These are phyloP conservation scores for Amylocarpus encephaloides DNA, from an alignment of 2,329 filamentous ascomycete genomes.

Conservation along the genomic window DNA sequence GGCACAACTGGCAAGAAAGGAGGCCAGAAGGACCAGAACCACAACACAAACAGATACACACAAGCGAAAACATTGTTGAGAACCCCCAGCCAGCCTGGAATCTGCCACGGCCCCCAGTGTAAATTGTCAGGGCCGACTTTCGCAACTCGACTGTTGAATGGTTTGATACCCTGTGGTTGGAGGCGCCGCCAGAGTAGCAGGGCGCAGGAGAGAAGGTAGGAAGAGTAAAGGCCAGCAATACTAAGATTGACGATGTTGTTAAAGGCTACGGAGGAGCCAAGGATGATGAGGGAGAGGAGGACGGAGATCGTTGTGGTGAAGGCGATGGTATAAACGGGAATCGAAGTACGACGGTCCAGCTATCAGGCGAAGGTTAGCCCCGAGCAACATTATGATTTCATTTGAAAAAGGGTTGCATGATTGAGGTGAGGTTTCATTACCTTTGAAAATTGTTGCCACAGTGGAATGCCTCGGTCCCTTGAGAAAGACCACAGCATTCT, in stretches of 20 bases:
- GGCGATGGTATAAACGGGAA: not conserved
- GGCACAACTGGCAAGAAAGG: not conserved
- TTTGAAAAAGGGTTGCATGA: not conserved
- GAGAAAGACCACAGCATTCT: slow-evolving; percentile 38
- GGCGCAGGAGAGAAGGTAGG: slow-evolving; percentile 5
- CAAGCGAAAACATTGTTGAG: slow-evolving; percentile 8
- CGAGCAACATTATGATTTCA: not conserved
- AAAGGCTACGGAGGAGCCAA: slow-evolving; percentile 43
- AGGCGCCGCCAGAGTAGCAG: slow-evolving; percentile 10
- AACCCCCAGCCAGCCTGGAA: slow-evolving; percentile 2
- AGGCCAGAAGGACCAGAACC: slow-evolving; percentile 8
- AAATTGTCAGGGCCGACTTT: slow-evolving; percentile 1
- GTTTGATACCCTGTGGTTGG: not conserved
- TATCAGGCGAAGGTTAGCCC: not conserved
- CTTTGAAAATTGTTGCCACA: slow-evolving; percentile 28
- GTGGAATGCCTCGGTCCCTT: slow-evolving; percentile 38
- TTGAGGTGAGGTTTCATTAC: slow-evolving; percentile 14
- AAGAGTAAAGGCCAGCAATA: slow-evolving; percentile 7
- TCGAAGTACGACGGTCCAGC: not conserved
- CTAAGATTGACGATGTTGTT: slow-evolving; percentile 43
- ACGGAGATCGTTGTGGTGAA: slow-evolving; percentile 1
- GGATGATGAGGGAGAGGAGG: slow-evolving; percentile 35
- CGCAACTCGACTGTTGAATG: not conserved
- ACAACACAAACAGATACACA: slow-evolving; percentile 4
- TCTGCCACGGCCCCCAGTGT: slow-evolving; percentile 9